Percentiles rank a stretch among this genome's conserved stretches.
Evolutionary conservation across 768 basidiomycete species (phyloP).

Genomic region (Lactarius pseudohatsudake): DNA sequence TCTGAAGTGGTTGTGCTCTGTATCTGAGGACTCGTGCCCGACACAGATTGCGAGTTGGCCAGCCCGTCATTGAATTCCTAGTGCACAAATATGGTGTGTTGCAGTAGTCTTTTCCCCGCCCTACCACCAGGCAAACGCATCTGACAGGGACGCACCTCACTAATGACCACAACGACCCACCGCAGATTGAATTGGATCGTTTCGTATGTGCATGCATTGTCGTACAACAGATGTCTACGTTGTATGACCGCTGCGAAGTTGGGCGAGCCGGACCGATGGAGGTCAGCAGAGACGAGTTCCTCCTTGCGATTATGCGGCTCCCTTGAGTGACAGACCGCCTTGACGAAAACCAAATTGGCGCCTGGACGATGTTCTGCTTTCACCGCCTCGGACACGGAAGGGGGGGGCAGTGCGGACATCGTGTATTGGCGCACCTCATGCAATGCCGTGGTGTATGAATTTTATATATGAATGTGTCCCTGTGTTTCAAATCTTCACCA

Average conservation of each 20-base stretch:
- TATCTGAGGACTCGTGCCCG: background rate
- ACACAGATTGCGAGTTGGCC: background rate
- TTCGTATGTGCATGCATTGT: constrained; percentile 20
- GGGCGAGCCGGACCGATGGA: background rate
- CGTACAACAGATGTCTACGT: constrained; percentile 6
- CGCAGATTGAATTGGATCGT: constrained; percentile 11
- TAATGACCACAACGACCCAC: background rate
- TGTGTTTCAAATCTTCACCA: background rate
- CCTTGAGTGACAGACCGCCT: background rate
- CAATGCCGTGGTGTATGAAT: background rate
- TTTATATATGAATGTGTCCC: background rate
- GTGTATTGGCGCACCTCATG: background rate
- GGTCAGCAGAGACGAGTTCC: constrained; percentile 12
- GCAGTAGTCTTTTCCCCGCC: background rate
- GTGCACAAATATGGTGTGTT: constrained; percentile 13
- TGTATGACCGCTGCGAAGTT: constrained; percentile 8
- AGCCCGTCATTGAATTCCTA: background rate
- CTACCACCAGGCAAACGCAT: background rate
- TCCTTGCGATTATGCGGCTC: constrained; percentile 4
- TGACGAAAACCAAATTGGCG: too few relatives aligned
- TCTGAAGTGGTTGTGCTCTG: background rate
- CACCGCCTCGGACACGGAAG: background rate
- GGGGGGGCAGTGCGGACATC: background rate
- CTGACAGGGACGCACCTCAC: background rate
- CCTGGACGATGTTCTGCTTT: background rate